Percentiles rank a stretch among this genome's conserved stretches.
These are phyloP conservation scores for Neurospora sp. DNA, from an alignment of 495 filamentous ascomycete genomes.

Conservation along the genomic window DNA sequence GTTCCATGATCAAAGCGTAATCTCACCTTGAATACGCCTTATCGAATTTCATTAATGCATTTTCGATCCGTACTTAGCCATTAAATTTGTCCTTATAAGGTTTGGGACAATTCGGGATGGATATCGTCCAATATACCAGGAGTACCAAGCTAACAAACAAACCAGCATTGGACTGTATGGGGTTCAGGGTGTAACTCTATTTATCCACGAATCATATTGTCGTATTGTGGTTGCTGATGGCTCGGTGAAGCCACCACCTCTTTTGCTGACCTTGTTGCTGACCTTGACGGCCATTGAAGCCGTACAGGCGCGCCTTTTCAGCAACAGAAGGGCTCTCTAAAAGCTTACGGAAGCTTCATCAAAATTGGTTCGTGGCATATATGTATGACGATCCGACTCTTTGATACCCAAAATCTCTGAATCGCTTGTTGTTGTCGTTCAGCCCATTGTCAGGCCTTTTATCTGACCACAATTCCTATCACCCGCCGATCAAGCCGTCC, in stretches of 20 bases:
- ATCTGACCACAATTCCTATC: background rate
- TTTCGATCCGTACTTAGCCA: no score
- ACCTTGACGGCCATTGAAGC: background rate
- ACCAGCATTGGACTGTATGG: no score
- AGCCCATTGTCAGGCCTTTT: background rate
- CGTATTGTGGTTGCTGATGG: background rate
- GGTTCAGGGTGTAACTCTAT: background rate
- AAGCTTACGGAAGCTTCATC: background rate
- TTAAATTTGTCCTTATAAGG: no score
- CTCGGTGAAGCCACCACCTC: background rate
- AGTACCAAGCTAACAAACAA: no score
- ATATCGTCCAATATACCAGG: no score
- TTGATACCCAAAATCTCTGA: background rate
- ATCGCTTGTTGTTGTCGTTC: background rate
- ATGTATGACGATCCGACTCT: background rate
- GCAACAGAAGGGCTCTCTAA: background rate
- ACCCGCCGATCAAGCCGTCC: slow-evolving; percentile 7
- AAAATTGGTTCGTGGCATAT: background rate
- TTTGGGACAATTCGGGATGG: no score
- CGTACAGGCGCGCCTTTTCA: background rate
- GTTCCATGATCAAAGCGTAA: no score
- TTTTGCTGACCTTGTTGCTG: background rate
- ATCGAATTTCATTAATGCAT: no score
- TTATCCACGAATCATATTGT: slow-evolving; percentile 20
- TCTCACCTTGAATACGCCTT: no score